phyloP scores from a whole-genome alignment of 331 rosid genomes.

The Quercus tomentella region DNA sequence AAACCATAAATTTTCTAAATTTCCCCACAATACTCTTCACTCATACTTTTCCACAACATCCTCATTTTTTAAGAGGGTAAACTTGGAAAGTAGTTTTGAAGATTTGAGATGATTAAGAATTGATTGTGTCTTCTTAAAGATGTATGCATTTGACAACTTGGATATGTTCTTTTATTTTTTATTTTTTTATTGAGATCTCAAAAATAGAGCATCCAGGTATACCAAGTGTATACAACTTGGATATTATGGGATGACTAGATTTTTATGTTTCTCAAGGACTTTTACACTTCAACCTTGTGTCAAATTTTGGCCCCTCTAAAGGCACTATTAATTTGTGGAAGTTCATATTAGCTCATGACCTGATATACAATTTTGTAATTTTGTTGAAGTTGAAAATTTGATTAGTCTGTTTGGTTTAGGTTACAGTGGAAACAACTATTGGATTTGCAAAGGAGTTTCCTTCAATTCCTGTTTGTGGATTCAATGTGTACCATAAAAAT shows the following conservation, averaged over 20 bases:
- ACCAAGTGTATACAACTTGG: too few relatives aligned
- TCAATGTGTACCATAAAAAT: conserved; percentile 87
- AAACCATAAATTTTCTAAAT: not conserved
- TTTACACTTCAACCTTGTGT: not conserved
- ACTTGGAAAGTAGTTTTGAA: not conserved
- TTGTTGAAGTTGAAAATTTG: conserved; percentile 9
- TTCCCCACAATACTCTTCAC: not conserved
- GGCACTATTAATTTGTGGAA: not conserved
- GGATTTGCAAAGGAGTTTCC: conserved; percentile 86
- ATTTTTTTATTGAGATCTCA: too few relatives aligned
- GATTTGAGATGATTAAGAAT: not conserved
- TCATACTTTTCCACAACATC: not conserved
- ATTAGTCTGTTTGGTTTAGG: conserved; percentile 41
- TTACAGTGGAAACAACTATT: conserved; percentile 50
- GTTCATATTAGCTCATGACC: not conserved
- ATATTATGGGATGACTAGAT: not conserved
- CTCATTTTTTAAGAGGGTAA: not conserved
- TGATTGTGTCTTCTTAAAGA: not conserved
- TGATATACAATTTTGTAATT: not conserved
- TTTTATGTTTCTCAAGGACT: not conserved
- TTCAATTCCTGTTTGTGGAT: conserved; percentile 57
- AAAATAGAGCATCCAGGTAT: too few relatives aligned
- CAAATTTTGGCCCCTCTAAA: not conserved
- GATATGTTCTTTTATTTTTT: not conserved
- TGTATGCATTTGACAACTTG: not conserved